Evolutionary conservation across 345 rosid genomes (phyloP).

Genomic region (Triadica sebifera): DNA sequence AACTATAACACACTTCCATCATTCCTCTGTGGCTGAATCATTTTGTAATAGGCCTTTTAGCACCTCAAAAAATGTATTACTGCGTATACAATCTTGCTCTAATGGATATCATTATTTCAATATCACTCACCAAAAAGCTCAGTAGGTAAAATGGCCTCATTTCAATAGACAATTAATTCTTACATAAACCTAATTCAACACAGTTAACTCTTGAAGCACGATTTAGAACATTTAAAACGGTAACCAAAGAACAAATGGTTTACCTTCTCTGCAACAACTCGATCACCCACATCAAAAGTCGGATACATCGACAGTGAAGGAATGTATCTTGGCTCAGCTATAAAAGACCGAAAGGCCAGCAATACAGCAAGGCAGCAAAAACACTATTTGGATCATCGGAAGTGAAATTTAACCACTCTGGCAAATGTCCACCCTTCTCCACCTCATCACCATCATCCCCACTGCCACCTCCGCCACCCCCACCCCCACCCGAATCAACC

Average conservation of each 20-base stretch:
- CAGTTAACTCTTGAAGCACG: not conserved
- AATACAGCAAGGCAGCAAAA: conserved; percentile 68
- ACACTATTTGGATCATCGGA: conserved; percentile 83
- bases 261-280: conserved; percentile 94
- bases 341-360: conserved; percentile 72
- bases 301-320: conserved; percentile 99
- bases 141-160: not conserved
- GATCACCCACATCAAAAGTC: conserved; percentile 92
- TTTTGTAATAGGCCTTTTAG: not conserved
- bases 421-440: conserved; percentile 48
- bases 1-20: not conserved
- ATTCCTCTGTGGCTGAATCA: not conserved
- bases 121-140: not conserved
- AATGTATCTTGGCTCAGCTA: conserved; percentile 93
- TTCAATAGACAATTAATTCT: not conserved
- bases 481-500: conserved; percentile 37
- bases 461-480: conserved; percentile 43
- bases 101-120: not conserved
- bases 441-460: conserved; percentile 43
- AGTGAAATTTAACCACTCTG: conserved; percentile 72
- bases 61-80: not conserved
- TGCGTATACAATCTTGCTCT: too few relatives aligned
- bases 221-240: not conserved
- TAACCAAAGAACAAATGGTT: not conserved
- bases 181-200: not conserved